Conservation (phyloP, 75 land plant species). For the Pinus albicaulis region DNA sequence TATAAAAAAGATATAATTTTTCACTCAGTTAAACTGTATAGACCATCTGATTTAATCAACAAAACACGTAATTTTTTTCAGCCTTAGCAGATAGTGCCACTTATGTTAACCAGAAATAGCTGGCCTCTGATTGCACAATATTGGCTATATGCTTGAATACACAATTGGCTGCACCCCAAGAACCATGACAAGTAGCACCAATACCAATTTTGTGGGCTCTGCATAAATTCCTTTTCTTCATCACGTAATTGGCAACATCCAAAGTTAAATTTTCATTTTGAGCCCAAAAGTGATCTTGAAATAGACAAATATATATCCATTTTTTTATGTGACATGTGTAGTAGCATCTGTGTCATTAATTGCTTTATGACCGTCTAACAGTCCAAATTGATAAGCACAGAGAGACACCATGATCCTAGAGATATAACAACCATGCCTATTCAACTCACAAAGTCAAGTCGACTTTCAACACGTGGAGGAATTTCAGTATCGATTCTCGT, state of each 20-base stretch:
- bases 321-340: not conserved
- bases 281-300: constrained; percentile 9
- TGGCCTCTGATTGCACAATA: constrained; percentile 40
- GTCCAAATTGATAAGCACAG: not conserved
- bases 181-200: constrained; percentile 47
- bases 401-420: constrained; percentile 15
- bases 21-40: constrained; percentile 5
- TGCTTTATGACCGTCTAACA: not conserved
- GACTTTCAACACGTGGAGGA: not conserved
- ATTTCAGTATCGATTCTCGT: not conserved
- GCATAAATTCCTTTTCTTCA: constrained; percentile 41
- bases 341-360: not conserved
- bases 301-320: not conserved
- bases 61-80: constrained; percentile 40
- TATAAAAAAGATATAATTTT: too few species aligned
- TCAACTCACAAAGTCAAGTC: not conserved
- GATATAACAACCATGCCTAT: not conserved
- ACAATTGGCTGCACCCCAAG: constrained; percentile 45
- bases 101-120: constrained; percentile 56
- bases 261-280: constrained; percentile 27
- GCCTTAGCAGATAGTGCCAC: constrained; percentile 39
- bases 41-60: constrained; percentile 14
- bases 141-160: constrained; percentile 35
- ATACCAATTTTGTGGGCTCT: constrained; percentile 57
- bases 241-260: constrained; percentile 25